Conservation (phyloP, 148 eudicot genomes). For the Camellia japonica region DNA sequence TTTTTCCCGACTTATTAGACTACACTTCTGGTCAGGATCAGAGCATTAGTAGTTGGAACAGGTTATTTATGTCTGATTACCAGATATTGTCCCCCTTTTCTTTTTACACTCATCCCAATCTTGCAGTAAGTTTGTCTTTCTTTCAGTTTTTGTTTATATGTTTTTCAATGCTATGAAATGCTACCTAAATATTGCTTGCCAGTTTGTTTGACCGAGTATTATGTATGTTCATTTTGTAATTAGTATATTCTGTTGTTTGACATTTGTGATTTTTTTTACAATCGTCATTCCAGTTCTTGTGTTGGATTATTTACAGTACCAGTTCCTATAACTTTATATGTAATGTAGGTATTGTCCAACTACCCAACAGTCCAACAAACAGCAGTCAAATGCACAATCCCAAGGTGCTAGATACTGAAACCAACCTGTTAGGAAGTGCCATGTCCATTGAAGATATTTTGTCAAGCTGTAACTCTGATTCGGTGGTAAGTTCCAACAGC, state of each 20-base stretch:
- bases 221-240: background rate
- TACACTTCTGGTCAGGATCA: background rate
- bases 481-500: constrained; percentile 13
- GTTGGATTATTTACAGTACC: background rate
- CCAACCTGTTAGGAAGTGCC: constrained; percentile 16
- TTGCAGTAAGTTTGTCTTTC: background rate
- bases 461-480: constrained; percentile 14
- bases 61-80: background rate
- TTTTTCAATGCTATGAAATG: background rate
- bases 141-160: background rate
- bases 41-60: background rate
- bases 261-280: background rate
- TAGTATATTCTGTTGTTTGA: background rate
- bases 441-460: constrained; percentile 18
- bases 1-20: background rate
- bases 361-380: constrained; percentile 15
- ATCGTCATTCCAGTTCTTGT: background rate
- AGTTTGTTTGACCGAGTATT: background rate
- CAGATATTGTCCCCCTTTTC: background rate
- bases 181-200: background rate
- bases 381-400: constrained; percentile 9
- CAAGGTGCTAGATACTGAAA: constrained; percentile 21
- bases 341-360: constrained; percentile 33
- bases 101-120: background rate
- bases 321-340: constrained; percentile 14